These are phyloP conservation scores for Trichoderma endophyticum DNA, from an alignment of 2,329 filamentous ascomycete species.

Conservation along the genomic window DNA sequence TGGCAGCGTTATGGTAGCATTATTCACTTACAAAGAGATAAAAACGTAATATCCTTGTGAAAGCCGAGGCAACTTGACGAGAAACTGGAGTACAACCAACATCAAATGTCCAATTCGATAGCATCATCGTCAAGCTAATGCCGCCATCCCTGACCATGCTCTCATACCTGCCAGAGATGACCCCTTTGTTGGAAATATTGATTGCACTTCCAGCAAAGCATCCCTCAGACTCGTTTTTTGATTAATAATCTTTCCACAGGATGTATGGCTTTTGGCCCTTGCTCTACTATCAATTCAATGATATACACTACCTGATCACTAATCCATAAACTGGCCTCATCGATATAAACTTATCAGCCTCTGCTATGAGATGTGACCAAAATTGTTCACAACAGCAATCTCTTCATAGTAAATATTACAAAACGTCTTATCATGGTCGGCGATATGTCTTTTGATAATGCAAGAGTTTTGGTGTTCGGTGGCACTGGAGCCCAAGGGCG, in stretches of 20 bases:
- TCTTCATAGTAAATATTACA: neutral
- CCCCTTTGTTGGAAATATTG: neutral
- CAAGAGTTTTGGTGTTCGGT: neutral
- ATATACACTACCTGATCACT: neutral
- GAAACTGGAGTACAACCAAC: neutral
- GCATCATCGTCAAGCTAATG: neutral
- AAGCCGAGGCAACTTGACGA: neutral
- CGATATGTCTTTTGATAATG: neutral
- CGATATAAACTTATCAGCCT: neutral
- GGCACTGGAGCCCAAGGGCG: neutral
- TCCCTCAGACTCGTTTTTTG: neutral
- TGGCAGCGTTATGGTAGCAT: neutral
- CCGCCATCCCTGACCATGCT: neutral
- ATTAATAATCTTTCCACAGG: neutral
- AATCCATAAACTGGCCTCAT: neutral
- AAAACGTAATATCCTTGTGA: neutral
- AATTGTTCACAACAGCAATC: neutral
- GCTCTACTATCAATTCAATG: neutral
- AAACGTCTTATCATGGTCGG: neutral
- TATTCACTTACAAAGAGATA: neutral
- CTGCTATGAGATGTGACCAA: neutral
- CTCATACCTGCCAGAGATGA: neutral
- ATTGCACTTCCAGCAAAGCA: neutral
- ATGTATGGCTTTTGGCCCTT: neutral
- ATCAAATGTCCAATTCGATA: neutral